phyloP scores from a whole-genome alignment of 2,329 filamentous ascomycete genomes.

The Dactylonectria estremocensis region DNA sequence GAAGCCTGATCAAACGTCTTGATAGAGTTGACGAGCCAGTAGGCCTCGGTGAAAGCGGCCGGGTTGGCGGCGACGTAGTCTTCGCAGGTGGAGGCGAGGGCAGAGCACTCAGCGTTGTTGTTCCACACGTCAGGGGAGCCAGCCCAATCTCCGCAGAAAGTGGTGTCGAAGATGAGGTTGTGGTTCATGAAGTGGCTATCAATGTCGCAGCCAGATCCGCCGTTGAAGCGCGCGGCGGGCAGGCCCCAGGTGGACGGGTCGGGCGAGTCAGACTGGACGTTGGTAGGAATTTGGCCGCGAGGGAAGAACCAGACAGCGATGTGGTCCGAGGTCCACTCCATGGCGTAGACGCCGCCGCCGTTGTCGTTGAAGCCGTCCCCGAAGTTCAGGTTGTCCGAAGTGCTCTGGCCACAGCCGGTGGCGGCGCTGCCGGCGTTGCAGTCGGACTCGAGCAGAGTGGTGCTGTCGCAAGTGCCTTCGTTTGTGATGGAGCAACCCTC shows the following conservation, averaged over 20 bases:
- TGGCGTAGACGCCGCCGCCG: slow-evolving; percentile 80
- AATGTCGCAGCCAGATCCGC: slow-evolving; percentile 79
- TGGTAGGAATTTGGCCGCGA: slow-evolving; percentile 73
- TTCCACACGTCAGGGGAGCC: slow-evolving; percentile 73
- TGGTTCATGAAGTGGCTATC: slow-evolving; percentile 78
- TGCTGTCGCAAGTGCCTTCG: slow-evolving; percentile 60
- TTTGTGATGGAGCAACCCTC: slow-evolving; percentile 71
- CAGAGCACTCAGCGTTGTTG: slow-evolving; percentile 69
- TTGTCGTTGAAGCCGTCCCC: slow-evolving; percentile 80
- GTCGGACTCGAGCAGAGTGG: slow-evolving; percentile 63
- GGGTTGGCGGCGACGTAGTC: slow-evolving; percentile 82
- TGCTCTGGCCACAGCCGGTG: slow-evolving; percentile 72
- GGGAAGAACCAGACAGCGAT: slow-evolving; percentile 91
- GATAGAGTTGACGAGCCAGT: slow-evolving; percentile 83
- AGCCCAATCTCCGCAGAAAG: slow-evolving; percentile 92
- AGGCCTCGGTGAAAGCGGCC: slow-evolving; percentile 78
- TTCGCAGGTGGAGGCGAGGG: slow-evolving; percentile 75
- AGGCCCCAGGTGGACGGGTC: slow-evolving; percentile 78
- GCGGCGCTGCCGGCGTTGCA: slow-evolving; percentile 70
- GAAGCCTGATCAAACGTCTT: slow-evolving; percentile 67
- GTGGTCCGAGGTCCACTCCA: slow-evolving; percentile 80
- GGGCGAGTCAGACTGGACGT: slow-evolving; percentile 73
- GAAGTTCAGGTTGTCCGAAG: slow-evolving; percentile 68
- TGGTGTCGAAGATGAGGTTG: slow-evolving; percentile 85
- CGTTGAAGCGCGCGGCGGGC: slow-evolving; percentile 78